Evolutionary conservation across 148 eudicot species (phyloP).

Genomic region (Linanthus parryae): DNA sequence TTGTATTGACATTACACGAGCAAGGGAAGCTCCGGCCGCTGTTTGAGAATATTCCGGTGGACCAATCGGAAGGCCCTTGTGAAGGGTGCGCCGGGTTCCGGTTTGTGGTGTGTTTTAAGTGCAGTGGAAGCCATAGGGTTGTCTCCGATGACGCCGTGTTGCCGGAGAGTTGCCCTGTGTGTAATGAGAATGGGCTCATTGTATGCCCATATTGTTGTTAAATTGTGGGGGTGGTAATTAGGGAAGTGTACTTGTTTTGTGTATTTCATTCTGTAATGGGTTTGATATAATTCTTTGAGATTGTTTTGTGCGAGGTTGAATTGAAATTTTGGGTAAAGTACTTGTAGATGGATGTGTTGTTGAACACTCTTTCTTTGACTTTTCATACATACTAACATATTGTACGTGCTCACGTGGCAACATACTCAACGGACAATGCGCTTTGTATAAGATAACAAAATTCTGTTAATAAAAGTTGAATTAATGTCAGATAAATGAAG

Average conservation of each 20-base stretch:
- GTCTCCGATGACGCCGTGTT: constrained; percentile 6
- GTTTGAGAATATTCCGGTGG: constrained; percentile 48
- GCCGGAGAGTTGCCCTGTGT: constrained; percentile 44
- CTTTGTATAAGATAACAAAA: too few species aligned
- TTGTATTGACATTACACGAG: constrained; percentile 58
- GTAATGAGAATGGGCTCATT: constrained; percentile 91
- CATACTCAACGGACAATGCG: too few species aligned
- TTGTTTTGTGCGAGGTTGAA: too few species aligned
- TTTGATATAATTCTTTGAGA: background rate
- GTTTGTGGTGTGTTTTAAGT: constrained; percentile 57
- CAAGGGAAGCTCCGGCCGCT: constrained; percentile 50
- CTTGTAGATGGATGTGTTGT: too few species aligned
- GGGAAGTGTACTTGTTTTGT: too few species aligned
- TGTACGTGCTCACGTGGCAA: too few species aligned
- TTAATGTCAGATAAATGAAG: too few species aligned
- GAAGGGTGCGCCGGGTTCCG: constrained; percentile 60
- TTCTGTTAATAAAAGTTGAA: too few species aligned
- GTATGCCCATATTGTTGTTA: constrained; percentile 67
- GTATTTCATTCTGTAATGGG: background rate
- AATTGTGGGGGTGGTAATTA: constrained; percentile 3
- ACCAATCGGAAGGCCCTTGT: constrained; percentile 42
- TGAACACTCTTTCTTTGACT: too few species aligned
- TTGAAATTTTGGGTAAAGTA: too few species aligned
- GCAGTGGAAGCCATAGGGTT: constrained; percentile 69
- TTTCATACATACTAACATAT: too few species aligned